Evolutionary conservation across 1,284 basidiomycete genomes (phyloP).

Genomic region (Cryptococcus jaspeensis): DNA sequence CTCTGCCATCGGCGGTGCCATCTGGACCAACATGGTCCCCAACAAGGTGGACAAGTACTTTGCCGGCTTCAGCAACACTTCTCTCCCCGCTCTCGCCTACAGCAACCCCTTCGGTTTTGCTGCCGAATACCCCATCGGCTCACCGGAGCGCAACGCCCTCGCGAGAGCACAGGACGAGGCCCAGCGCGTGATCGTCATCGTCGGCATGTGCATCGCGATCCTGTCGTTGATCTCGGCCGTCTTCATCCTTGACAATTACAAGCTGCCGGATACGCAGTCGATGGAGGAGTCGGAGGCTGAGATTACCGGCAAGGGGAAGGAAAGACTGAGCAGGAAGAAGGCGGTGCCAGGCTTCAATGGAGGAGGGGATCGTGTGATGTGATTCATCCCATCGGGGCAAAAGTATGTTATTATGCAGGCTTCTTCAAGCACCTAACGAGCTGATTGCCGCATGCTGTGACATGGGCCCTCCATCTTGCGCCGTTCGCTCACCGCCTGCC

Average conservation of each 20-base stretch:
- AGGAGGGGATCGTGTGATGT: too few species aligned
- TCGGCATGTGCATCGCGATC: slow-evolving; percentile 33
- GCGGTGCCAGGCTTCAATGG: too few species aligned
- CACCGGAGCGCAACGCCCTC: slow-evolving; percentile 34
- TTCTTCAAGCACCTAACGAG: too few species aligned
- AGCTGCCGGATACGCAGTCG: slow-evolving; percentile 37
- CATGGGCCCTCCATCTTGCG: too few species aligned
- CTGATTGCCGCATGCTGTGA: too few species aligned
- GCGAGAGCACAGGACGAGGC: slow-evolving; percentile 46
- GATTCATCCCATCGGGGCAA: too few species aligned
- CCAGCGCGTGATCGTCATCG: slow-evolving; percentile 43
- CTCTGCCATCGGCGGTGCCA: slow-evolving; percentile 45
- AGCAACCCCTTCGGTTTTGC: slow-evolving; percentile 40
- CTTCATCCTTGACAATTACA: slow-evolving; percentile 30
- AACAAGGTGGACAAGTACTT: slow-evolving; percentile 34
- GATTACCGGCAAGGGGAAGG: slow-evolving; percentile 7
- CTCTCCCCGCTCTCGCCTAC: slow-evolving; percentile 44
- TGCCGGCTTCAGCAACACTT: slow-evolving; percentile 21
- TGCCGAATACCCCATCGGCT: slow-evolving; percentile 25
- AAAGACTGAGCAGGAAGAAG: too few species aligned
- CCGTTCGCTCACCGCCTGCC: too few species aligned
- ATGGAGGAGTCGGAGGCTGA: slow-evolving; percentile 23
- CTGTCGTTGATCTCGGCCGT: slow-evolving; percentile 25
- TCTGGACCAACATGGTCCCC: slow-evolving; percentile 48
- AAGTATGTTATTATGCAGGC: too few species aligned